phyloP scores from a whole-genome alignment of 352 stramenopile species.

The Pythium chondricola region DNA sequence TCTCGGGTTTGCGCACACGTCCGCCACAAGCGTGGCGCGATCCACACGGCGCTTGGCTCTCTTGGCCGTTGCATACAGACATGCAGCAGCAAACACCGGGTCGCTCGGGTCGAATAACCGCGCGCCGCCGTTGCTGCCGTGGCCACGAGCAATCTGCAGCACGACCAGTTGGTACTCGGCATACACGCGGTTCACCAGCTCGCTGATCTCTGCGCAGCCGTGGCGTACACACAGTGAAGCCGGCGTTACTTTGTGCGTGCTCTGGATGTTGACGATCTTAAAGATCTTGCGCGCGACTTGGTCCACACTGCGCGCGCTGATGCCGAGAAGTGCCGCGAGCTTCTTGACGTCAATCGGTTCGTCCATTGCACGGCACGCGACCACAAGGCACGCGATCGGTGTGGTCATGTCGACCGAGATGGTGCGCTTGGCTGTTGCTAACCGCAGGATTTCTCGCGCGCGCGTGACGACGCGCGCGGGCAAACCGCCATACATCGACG shows the following conservation, averaged over 20 bases:
- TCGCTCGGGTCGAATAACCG: slow-evolving; percentile 26
- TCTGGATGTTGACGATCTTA: slow-evolving; percentile 36
- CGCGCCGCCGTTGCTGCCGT: slow-evolving; percentile 15
- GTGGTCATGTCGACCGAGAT: slow-evolving; percentile 26
- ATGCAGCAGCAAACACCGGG: slow-evolving; percentile 57
- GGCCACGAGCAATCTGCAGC: slow-evolving; percentile 17
- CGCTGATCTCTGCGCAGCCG: slow-evolving; percentile 55
- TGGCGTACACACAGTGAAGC: slow-evolving; percentile 66
- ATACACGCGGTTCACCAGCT: slow-evolving; percentile 52
- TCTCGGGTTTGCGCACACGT: slow-evolving; percentile 52
- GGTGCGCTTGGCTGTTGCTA: slow-evolving; percentile 36
- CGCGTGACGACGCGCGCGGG: slow-evolving; percentile 38
- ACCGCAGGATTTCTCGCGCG: slow-evolving; percentile 45
- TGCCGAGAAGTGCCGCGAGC: slow-evolving; percentile 32
- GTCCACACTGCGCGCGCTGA: slow-evolving; percentile 36
- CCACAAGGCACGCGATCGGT: slow-evolving; percentile 57
- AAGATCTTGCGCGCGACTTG: slow-evolving; percentile 46
- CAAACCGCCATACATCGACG: slow-evolving; percentile 48
- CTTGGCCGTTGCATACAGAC: slow-evolving; percentile 62
- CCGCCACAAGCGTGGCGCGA: slow-evolving; percentile 43
- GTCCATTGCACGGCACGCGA: slow-evolving; percentile 43
- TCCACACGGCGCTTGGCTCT: slow-evolving; percentile 64
- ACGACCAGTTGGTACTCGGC: slow-evolving; percentile 45
- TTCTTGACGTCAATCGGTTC: slow-evolving; percentile 40
- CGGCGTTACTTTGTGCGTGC: slow-evolving; percentile 40